Conservation (phyloP, 2,329 filamentous ascomycete genomes). For the Scytalidium lignicola region DNA sequence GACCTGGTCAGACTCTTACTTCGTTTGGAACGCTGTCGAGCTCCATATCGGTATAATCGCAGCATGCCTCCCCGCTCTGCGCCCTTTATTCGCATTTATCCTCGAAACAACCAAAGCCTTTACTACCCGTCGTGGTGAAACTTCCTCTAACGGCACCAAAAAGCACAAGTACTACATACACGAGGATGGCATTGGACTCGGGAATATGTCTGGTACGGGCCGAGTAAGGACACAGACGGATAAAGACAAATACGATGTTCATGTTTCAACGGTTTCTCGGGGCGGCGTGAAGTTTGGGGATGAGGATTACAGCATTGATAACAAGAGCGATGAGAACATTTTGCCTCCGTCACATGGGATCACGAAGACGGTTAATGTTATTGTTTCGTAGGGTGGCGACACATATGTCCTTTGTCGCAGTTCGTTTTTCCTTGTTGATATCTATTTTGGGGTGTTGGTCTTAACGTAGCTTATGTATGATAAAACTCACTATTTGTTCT, state of each 20-base stretch:
- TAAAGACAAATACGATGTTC: slow-evolving; percentile 11
- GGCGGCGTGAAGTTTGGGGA: slow-evolving; percentile 5
- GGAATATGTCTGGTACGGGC: slow-evolving; percentile 3
- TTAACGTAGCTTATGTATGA: no score
- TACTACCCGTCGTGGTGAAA: slow-evolving; percentile 1
- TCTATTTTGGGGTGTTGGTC: no score
- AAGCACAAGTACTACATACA: slow-evolving; percentile 20
- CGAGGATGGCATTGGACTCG: slow-evolving; percentile 15
- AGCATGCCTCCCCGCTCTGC: slow-evolving; percentile 37
- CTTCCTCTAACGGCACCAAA: not conserved
- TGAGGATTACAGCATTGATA: slow-evolving; percentile 7
- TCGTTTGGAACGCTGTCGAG: slow-evolving; percentile 40
- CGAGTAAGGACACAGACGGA: not conserved
- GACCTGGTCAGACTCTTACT: slow-evolving; percentile 29
- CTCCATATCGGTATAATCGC: slow-evolving; percentile 39
- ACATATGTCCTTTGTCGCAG: no score
- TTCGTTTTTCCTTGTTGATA: no score
- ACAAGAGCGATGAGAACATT: slow-evolving; percentile 13
- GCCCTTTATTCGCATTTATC: slow-evolving; percentile 32
- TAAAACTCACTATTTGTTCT: no score
- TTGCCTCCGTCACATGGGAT: slow-evolving; percentile 11
- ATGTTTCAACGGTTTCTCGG: slow-evolving; percentile 7
- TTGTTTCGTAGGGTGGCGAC: slow-evolving; percentile 1
- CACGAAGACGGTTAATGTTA: slow-evolving; percentile 15
- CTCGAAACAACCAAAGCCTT: slow-evolving; percentile 22